Evolutionary conservation across 345 rosid genomes (phyloP), one percentile per base, ranked within the genome.

Genomic region (Corchorus capsularis): DNA sequence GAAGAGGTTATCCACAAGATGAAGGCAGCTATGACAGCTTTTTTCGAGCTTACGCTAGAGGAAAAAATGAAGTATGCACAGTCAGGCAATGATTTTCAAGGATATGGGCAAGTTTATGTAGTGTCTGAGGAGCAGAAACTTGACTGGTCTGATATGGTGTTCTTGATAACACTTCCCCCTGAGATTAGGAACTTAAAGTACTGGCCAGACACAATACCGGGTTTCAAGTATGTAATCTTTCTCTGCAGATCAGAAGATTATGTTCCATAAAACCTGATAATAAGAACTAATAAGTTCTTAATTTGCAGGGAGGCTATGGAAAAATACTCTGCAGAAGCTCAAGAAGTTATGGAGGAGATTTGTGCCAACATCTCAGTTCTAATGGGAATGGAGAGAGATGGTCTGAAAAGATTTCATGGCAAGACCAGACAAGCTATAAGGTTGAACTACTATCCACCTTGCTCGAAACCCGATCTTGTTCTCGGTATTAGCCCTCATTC

Each of bases 31-130:
- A 15, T 59, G 0, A 37, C 37, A 59, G 63, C 63, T 4, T 59
- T 59, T 0, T 59, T 82, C 34, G 22, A 84, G 41, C 79, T 84
- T 19, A 69, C 85, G 2, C 27, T 57, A 19, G 73, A 82, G 45
- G 83, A 79, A 72, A 85, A 84, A 67, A 64, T 32, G 67, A 79
- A 77, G 63, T 75, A 69, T 50, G 69, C 72, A 16, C 73, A 68
- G 82, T 61, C 57, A 8, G 76, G 35, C 0, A 78, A 79, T 39
- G 64, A 13, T 5, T 1, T 60, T 32, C 17, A 60, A 60, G 64
- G 41, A 34, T 60, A 27, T 12, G 64, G 64, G 39, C 64, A 60
- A 60, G 13, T 4, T 14, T 60, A 11, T 60, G 64, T 60, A 0
- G 41, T 27, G 17, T 60, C 41, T 0, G 39, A 60, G 64, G 15